phyloP scores from a whole-genome alignment of 78 protist species.

The Isochrysis galbana region DNA sequence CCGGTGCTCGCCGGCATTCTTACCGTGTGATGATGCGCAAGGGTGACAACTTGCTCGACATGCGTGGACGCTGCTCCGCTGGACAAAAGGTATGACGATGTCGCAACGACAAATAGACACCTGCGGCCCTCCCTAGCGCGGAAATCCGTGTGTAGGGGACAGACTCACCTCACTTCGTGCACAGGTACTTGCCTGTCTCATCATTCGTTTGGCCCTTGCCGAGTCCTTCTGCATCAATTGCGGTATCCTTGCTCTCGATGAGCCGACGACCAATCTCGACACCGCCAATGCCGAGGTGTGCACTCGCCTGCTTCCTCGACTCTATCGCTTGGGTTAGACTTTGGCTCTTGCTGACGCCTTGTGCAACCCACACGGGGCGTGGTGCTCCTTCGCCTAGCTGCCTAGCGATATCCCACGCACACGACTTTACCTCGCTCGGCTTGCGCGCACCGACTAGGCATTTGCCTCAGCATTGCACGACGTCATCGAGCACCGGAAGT shows the following conservation, averaged over 20 bases:
- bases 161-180: neutral
- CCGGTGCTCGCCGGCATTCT: slow-evolving; percentile 38
- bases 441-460: too few relatives aligned
- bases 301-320: too few relatives aligned
- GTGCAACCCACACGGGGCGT: neutral
- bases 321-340: too few relatives aligned
- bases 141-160: too few relatives aligned
- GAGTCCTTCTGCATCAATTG: slow-evolving; percentile 96
- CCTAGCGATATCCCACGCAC: neutral
- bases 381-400: neutral
- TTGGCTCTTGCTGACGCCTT: neutral
- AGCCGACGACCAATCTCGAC: slow-evolving; percentile 99
- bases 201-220: slow-evolving; percentile 97
- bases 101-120: too few relatives aligned
- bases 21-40: slow-evolving; percentile 93
- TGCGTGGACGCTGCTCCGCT: slow-evolving; percentile 99
- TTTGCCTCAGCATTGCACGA: slow-evolving; percentile 59
- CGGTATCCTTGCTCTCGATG: slow-evolving; percentile 98
- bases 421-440: neutral
- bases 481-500: slow-evolving; percentile 65
- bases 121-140: too few relatives aligned
- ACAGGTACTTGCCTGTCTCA: slow-evolving; percentile 90
- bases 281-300: slow-evolving; percentile 80
- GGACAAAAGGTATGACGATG: slow-evolving; percentile 94
- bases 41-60: slow-evolving; percentile 83